These are phyloP conservation scores for Kwoniella shandongensis DNA, from an alignment of 768 basidiomycete species.

Conservation along the genomic window DNA sequence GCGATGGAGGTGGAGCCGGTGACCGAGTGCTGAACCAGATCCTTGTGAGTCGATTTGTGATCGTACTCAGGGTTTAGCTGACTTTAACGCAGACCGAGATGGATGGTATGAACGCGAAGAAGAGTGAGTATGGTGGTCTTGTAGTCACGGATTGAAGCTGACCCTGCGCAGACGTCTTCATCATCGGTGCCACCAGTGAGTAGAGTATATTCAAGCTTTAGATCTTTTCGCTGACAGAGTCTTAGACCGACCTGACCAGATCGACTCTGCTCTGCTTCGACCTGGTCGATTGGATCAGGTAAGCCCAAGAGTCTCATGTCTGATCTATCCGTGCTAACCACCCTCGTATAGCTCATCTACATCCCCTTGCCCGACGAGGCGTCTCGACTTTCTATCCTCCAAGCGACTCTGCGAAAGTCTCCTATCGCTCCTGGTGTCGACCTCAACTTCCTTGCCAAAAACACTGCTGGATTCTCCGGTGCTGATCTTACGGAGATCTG, in stretches of 20 bases:
- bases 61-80: not conserved
- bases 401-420: constrained; percentile 85
- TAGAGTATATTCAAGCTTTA: constrained; percentile 60
- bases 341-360: constrained; percentile 77
- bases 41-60: constrained; percentile 35
- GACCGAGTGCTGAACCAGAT: constrained; percentile 88
- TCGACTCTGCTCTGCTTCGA: constrained; percentile 93
- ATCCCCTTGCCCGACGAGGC: constrained; percentile 96
- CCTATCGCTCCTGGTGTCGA: constrained; percentile 81
- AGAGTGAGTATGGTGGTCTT: constrained; percentile 53
- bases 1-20: constrained; percentile 90
- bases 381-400: constrained; percentile 86
- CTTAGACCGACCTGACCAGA: constrained; percentile 86
- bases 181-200: constrained; percentile 95
- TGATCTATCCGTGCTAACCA: not conserved
- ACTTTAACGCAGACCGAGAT: constrained; percentile 68
- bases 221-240: constrained; percentile 65
- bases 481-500: constrained; percentile 99
- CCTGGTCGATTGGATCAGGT: constrained; percentile 90
- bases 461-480: constrained; percentile 97
- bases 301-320: not conserved
- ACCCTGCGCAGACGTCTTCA: constrained; percentile 71
- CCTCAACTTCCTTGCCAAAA: constrained; percentile 80
- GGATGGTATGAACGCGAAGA: constrained; percentile 83
- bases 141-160: not conserved